A percentile compares a stretch with the other conserved stretches of the same genome.
These are phyloP conservation scores for Berkeleyomyces basicola DNA, from an alignment of 2,329 filamentous ascomycete species.

Conservation along the genomic window DNA sequence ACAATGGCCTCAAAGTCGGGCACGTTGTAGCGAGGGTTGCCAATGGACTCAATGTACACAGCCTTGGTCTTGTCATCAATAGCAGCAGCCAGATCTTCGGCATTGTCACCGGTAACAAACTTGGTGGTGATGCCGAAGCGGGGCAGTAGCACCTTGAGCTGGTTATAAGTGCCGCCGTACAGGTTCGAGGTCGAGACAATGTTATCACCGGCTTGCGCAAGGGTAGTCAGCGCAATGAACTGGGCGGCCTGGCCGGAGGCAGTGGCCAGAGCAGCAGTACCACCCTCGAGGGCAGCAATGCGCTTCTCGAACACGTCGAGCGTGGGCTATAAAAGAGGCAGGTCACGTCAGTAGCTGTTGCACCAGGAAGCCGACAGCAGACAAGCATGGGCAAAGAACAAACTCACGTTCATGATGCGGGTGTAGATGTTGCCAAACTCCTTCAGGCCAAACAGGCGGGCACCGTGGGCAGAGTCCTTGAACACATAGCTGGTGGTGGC, in stretches of 20 bases:
- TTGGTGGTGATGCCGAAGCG: slow-evolving; percentile 78
- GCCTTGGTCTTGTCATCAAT: slow-evolving; percentile 93
- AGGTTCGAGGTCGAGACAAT: slow-evolving; percentile 81
- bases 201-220: slow-evolving; percentile 83
- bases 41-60: slow-evolving; percentile 80
- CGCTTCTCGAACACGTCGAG: slow-evolving; percentile 94
- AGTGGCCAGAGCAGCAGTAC: slow-evolving; percentile 69
- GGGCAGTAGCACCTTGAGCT: slow-evolving; percentile 80
- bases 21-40: slow-evolving; percentile 85
- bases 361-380: background rate
- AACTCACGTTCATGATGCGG: slow-evolving; percentile 70
- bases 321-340: slow-evolving; percentile 46
- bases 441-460: slow-evolving; percentile 88
- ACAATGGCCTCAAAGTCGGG: slow-evolving; percentile 80
- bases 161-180: slow-evolving; percentile 94
- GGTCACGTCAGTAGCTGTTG: background rate
- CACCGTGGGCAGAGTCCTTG: slow-evolving; percentile 91
- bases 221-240: slow-evolving; percentile 71
- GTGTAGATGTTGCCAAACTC: slow-evolving; percentile 97
- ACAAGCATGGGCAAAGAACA: background rate
- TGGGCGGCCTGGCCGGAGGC: slow-evolving; percentile 81
- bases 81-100: slow-evolving; percentile 59
- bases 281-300: slow-evolving; percentile 87
- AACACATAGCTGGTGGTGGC: slow-evolving; percentile 87
- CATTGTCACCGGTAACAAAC: slow-evolving; percentile 67